Conservation (phyloP, 1,284 basidiomycete genomes). For the Trichosporon sp. region DNA sequence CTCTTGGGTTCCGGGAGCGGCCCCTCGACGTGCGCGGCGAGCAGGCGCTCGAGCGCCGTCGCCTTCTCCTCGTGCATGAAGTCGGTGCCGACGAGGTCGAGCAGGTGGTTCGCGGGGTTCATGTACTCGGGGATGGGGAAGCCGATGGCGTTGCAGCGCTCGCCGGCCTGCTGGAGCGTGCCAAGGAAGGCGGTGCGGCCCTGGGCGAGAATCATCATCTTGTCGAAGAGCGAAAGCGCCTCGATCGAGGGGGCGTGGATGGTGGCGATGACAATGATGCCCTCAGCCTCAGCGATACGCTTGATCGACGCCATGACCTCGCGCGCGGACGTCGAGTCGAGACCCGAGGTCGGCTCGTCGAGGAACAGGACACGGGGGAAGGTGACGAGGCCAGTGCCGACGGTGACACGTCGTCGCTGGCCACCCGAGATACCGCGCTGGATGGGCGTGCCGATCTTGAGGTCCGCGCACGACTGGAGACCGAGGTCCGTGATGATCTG, state of each 20-base stretch:
- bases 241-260: conserved; percentile 49
- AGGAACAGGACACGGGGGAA: conserved; percentile 47
- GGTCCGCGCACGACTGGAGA: conserved; percentile 12
- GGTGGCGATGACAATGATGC: conserved; percentile 37
- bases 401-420: conserved; percentile 45
- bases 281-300: conserved; percentile 16
- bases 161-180: conserved; percentile 9
- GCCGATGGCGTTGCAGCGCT: conserved; percentile 23
- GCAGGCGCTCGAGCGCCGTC: conserved; percentile 6
- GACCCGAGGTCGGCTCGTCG: conserved; percentile 47
- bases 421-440: conserved; percentile 50
- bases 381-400: conserved; percentile 46
- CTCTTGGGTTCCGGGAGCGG: not conserved
- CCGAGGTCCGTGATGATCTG: conserved; percentile 21
- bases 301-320: conserved; percentile 20
- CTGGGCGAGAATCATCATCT: conserved; percentile 37
- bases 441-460: conserved; percentile 47
- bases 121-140: conserved; percentile 22
- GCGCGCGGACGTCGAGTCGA: conserved; percentile 24
- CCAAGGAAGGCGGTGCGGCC: conserved; percentile 39
- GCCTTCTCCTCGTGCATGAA: conserved; percentile 19
- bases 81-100: conserved; percentile 35
- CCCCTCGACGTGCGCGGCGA: conserved; percentile 1
- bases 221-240: conserved; percentile 46
- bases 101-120: conserved; percentile 35